phyloP scores from a whole-genome alignment of 345 rosid genomes.

The Salix purpurea region DNA sequence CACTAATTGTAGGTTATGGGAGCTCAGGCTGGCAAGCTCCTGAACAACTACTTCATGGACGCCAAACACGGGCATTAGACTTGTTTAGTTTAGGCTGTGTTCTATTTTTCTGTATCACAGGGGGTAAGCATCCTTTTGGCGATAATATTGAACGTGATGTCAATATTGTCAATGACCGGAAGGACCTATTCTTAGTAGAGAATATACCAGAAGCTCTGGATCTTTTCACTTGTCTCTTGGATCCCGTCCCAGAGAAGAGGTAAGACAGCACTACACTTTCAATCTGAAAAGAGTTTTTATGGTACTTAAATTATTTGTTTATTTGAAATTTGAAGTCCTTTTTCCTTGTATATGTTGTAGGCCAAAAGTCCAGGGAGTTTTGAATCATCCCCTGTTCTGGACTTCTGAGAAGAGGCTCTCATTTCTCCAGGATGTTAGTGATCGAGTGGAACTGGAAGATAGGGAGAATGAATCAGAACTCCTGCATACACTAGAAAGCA shows the following conservation, averaged over 20 bases:
- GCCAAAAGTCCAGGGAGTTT: constrained; percentile 64
- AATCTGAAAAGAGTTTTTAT: not conserved
- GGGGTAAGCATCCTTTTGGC: constrained; percentile 83
- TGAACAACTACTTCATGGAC: constrained; percentile 80
- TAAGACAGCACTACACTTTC: constrained; percentile 15
- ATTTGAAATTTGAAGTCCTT: not conserved
- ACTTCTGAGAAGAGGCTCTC: constrained; percentile 67
- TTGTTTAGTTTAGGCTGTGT: constrained; percentile 90
- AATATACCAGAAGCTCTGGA: constrained; percentile 74
- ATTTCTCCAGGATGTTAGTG: constrained; percentile 79
- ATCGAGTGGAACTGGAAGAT: constrained; percentile 79
- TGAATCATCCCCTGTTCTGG: constrained; percentile 83
- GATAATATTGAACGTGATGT: constrained; percentile 75
- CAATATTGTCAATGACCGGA: constrained; percentile 64
- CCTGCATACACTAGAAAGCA: constrained; percentile 59
- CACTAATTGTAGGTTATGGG: constrained; percentile 62
- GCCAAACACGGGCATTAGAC: constrained; percentile 85
- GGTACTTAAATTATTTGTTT: not conserved
- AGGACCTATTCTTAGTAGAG: constrained; percentile 64
- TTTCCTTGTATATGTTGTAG: constrained; percentile 29
- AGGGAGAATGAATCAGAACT: constrained; percentile 58
- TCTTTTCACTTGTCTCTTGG: constrained; percentile 55
- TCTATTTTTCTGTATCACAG: constrained; percentile 67
- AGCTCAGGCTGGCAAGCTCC: constrained; percentile 99
- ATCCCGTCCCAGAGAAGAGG: constrained; percentile 81